These are phyloP conservation scores for Agrocybe pediades DNA, from an alignment of 768 basidiomycete species.

Conservation along the genomic window DNA sequence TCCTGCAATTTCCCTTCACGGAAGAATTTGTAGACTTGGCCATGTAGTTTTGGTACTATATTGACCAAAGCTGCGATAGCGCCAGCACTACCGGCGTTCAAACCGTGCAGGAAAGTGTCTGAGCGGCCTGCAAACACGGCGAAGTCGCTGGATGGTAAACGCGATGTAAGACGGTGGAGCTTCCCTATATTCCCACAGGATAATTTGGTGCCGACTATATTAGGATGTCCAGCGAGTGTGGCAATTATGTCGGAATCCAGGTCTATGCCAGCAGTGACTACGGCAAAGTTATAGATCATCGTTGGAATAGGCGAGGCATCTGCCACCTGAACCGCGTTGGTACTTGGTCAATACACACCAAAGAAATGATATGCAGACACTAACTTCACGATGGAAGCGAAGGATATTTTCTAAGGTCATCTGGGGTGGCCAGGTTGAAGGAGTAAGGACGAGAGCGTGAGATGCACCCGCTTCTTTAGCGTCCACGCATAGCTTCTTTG, in stretches of 20 bases:
- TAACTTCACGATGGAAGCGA: conserved; percentile 65
- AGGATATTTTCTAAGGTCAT: conserved; percentile 67
- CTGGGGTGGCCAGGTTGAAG: conserved; percentile 66
- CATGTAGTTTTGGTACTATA: conserved; percentile 60
- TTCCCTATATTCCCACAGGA: conserved; percentile 88
- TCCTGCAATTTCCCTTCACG: conserved; percentile 55
- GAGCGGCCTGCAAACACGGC: conserved; percentile 77
- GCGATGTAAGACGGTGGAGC: conserved; percentile 70
- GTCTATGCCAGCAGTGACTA: conserved; percentile 79
- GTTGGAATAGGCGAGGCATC: conserved; percentile 67
- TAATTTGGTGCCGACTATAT: conserved; percentile 84
- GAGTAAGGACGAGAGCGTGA: conserved; percentile 75
- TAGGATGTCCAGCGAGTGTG: conserved; percentile 72
- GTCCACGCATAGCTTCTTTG: conserved; percentile 65
- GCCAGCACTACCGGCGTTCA: conserved; percentile 64
- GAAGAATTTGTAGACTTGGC: conserved; percentile 47
- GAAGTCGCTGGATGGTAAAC: conserved; percentile 54
- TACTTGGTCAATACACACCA: neutral
- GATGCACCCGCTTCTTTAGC: conserved; percentile 83
- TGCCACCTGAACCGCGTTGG: conserved; percentile 50
- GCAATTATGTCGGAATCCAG: conserved; percentile 80
- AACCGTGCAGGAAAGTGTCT: conserved; percentile 66
- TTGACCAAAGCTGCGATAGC: conserved; percentile 68
- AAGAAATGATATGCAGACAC: conserved; percentile 7
- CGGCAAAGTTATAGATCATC: conserved; percentile 88